Evolutionary conservation across 257 asterid genomes (phyloP).

Genomic region (Ajuga chamaepitys): DNA sequence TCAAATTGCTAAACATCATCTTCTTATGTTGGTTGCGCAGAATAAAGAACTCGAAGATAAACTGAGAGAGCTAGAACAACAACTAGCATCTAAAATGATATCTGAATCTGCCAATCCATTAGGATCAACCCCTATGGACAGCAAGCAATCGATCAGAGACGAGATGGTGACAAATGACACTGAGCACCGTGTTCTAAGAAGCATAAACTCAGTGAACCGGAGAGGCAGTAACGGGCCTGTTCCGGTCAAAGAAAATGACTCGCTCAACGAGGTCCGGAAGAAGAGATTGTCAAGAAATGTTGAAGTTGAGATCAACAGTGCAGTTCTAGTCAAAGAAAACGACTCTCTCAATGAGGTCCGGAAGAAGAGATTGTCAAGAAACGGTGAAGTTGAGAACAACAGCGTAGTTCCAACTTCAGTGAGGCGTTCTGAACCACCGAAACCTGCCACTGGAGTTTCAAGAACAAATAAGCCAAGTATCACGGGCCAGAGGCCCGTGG

Average conservation of each 20-base stretch:
- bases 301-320: slow-evolving; percentile 48
- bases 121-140: slow-evolving; percentile 39
- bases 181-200: slow-evolving; percentile 57
- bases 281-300: slow-evolving; percentile 54
- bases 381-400: slow-evolving; percentile 50
- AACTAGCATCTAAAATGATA: slow-evolving; percentile 20
- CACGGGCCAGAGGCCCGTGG: slow-evolving; percentile 34
- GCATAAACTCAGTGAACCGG: slow-evolving; percentile 35
- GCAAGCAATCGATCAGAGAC: slow-evolving; percentile 29
- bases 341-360: slow-evolving; percentile 31
- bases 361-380: slow-evolving; percentile 58
- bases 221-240: slow-evolving; percentile 34
- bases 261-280: slow-evolving; percentile 32
- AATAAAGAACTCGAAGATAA: slow-evolving; percentile 70
- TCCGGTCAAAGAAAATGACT: slow-evolving; percentile 37
- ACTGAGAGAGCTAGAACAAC: slow-evolving; percentile 62
- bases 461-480: slow-evolving; percentile 41
- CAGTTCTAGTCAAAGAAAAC: slow-evolving; percentile 32
- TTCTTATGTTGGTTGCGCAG: slow-evolving; percentile 28
- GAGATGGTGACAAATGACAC: slow-evolving; percentile 27
- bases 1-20: neutral
- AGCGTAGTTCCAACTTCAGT: slow-evolving; percentile 24
- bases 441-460: slow-evolving; percentile 34
- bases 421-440: slow-evolving; percentile 63
- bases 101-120: slow-evolving; percentile 25